phyloP scores from a whole-genome alignment of 805 yeast species.

The Teunomyces lycoperdinae region DNA sequence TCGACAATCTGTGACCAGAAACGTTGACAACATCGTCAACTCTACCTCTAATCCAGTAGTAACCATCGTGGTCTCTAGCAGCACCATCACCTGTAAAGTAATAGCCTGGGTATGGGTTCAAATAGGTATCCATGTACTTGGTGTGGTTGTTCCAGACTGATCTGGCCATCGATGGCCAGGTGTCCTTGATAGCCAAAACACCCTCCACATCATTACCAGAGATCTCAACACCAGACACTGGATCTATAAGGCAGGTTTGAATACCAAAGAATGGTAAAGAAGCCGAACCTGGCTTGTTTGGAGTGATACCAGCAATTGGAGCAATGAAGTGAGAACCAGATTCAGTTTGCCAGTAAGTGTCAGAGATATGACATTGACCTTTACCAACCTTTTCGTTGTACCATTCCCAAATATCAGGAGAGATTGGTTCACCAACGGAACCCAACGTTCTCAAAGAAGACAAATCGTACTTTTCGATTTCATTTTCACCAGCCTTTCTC shows the following conservation, averaged over 20 bases:
- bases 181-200: slow-evolving; percentile 64
- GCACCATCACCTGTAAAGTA: slow-evolving; percentile 92
- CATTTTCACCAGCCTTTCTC: slow-evolving; percentile 69
- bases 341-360: slow-evolving; percentile 90
- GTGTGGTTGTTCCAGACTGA: slow-evolving; percentile 75
- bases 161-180: slow-evolving; percentile 89
- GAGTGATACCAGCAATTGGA: slow-evolving; percentile 71
- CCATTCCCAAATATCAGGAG: slow-evolving; percentile 88
- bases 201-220: slow-evolving; percentile 74
- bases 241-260: slow-evolving; percentile 69
- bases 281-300: slow-evolving; percentile 84
- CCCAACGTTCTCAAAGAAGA: slow-evolving; percentile 68
- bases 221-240: slow-evolving; percentile 68
- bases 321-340: slow-evolving; percentile 78
- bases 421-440: slow-evolving; percentile 84
- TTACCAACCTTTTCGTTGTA: slow-evolving; percentile 70
- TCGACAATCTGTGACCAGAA: slow-evolving; percentile 83
- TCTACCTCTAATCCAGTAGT: slow-evolving; percentile 82
- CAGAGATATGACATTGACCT: slow-evolving; percentile 67
- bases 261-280: slow-evolving; percentile 84
- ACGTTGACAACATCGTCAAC: slow-evolving; percentile 89
- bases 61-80: slow-evolving; percentile 80
- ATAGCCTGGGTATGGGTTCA: slow-evolving; percentile 76
- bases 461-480: slow-evolving; percentile 59
- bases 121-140: slow-evolving; percentile 75